phyloP scores from a whole-genome alignment of 148 eudicot species.

The Rhododendron ovatum region DNA sequence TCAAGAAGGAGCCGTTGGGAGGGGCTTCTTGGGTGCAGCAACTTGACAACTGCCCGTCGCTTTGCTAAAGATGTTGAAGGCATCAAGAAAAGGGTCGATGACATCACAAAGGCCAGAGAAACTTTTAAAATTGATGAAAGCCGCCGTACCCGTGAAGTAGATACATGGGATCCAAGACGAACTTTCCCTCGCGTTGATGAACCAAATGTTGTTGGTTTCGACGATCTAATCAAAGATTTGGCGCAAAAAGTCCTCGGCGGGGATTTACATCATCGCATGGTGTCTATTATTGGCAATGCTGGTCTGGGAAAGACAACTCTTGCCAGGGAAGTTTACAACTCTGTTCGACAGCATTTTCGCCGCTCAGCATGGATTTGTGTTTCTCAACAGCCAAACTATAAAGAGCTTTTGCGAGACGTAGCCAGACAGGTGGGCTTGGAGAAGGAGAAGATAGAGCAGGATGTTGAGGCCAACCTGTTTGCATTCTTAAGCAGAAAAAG shows the following conservation, averaged over 20 bases:
- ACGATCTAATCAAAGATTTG: background rate
- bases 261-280: background rate
- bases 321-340: background rate
- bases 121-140: background rate
- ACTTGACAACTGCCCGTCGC: background rate
- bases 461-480: no score
- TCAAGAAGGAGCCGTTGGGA: background rate
- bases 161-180: background rate
- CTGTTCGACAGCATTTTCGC: background rate
- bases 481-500: no score
- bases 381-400: background rate
- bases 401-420: no score
- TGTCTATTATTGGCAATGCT: background rate
- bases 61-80: background rate
- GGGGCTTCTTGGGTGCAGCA: background rate
- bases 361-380: background rate
- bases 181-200: background rate
- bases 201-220: background rate
- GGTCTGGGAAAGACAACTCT: background rate
- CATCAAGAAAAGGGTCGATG: background rate
- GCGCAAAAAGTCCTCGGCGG: background rate
- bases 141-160: background rate
- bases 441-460: no score
- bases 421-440: background rate
- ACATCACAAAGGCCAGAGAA: background rate